A percentile compares a stretch with the other conserved stretches of the same genome.
phyloP scores from a whole-genome alignment of 2,329 filamentous ascomycete species.

The Herpotrichia juniperi region DNA sequence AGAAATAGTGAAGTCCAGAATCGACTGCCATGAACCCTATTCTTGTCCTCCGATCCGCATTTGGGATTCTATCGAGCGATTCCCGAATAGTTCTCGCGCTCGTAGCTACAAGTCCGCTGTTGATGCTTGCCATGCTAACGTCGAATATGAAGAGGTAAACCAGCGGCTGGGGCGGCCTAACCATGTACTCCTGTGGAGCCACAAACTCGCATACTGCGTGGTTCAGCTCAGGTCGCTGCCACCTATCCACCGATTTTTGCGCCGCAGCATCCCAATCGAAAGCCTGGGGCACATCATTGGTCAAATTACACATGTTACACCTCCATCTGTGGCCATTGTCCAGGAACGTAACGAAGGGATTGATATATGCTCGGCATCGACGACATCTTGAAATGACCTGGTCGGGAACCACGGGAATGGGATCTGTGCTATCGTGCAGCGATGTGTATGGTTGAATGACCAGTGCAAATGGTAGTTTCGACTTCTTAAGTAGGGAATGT shows the following conservation, averaged over 20 bases:
- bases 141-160: constrained; percentile 97
- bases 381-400: constrained; percentile 97
- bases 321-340: constrained; percentile 98
- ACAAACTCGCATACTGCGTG: constrained; percentile 97
- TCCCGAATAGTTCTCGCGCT: constrained; percentile 92
- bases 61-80: constrained; percentile 96
- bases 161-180: constrained; percentile 90
- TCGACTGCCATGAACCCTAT: constrained; percentile 96
- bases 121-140: constrained; percentile 88
- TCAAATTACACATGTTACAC: constrained; percentile 99
- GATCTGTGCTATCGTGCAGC: constrained; percentile 90
- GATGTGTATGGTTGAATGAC: constrained; percentile 94
- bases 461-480: constrained; percentile 83
- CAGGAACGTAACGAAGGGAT: constrained; percentile 94
- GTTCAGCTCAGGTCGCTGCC: constrained; percentile 91
- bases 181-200: constrained; percentile 99
- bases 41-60: constrained; percentile 89
- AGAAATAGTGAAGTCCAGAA: constrained; percentile 94
- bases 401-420: constrained; percentile 89
- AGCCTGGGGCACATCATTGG: constrained; percentile 97
- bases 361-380: constrained; percentile 95
- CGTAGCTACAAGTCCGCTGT: constrained; percentile 88
- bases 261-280: constrained; percentile 97
- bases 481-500: constrained; percentile 93
- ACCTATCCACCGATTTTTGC: constrained; percentile 89